phyloP scores from a whole-genome alignment of 306 rosid genomes.

The Pterocarpus macrocarpus region DNA sequence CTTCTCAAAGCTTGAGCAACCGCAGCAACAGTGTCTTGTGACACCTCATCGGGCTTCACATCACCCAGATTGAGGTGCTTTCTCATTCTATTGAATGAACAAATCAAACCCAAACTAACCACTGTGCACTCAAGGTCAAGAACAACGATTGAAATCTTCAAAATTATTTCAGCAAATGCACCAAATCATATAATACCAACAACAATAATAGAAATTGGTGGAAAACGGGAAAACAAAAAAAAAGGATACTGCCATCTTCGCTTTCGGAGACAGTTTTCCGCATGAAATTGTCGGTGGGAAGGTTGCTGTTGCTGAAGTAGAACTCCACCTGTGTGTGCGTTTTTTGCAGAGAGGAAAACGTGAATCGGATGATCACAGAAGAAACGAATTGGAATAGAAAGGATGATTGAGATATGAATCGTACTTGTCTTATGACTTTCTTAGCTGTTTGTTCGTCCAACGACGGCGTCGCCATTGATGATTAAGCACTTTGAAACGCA shows the following conservation, averaged over 20 bases:
- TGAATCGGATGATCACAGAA: background rate
- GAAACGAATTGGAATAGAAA: background rate
- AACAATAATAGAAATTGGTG: background rate
- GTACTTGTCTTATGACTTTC: constrained; percentile 88
- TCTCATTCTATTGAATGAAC: constrained; percentile 87
- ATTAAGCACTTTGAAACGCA: background rate
- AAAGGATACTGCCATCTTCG: constrained; percentile 89
- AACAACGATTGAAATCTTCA: constrained; percentile 38
- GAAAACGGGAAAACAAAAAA: background rate
- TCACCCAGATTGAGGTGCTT: constrained; percentile 75
- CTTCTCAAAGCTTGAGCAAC: constrained; percentile 76
- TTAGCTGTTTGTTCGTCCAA: constrained; percentile 76
- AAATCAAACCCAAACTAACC: constrained; percentile 80
- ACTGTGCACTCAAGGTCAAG: constrained; percentile 68
- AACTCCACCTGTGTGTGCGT: constrained; percentile 68
- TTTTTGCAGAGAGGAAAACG: background rate
- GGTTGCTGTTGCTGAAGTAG: constrained; percentile 95
- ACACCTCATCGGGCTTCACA: constrained; percentile 59
- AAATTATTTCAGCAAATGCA: background rate
- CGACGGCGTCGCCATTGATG: constrained; percentile 67
- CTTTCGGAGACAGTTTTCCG: constrained; percentile 66
- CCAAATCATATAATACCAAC: background rate
- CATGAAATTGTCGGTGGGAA: constrained; percentile 76
- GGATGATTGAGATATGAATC: background rate
- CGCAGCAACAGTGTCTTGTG: constrained; percentile 63